phyloP scores from a whole-genome alignment of 1,284 basidiomycete species.

The Cryptococcus deneoformans region DNA sequence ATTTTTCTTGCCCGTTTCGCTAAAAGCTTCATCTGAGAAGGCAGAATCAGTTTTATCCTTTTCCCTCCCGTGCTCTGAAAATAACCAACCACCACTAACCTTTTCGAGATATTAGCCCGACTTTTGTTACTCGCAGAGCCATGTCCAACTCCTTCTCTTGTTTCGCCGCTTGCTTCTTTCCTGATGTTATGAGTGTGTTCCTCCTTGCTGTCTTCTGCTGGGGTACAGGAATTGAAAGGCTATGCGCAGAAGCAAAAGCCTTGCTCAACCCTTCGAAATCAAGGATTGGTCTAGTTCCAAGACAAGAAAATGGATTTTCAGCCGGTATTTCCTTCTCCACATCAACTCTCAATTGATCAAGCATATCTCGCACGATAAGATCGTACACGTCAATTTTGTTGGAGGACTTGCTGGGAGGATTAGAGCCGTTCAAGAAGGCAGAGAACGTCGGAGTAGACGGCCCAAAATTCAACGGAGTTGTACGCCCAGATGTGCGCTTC shows the following conservation, averaged over 20 bases:
- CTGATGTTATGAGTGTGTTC: conserved; percentile 7
- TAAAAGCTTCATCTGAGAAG: conserved; percentile 59
- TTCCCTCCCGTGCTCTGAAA: not conserved
- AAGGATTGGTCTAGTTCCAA: conserved; percentile 68
- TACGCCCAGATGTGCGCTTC: conserved; percentile 54
- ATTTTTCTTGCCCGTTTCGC: conserved; percentile 71
- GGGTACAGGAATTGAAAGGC: conserved; percentile 10
- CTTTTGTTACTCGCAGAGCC: conserved; percentile 73
- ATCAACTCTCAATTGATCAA: conserved; percentile 73
- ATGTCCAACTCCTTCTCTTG: conserved; percentile 13
- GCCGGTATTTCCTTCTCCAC: conserved; percentile 63
- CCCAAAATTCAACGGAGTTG: conserved; percentile 50
- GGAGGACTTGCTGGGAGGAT: conserved; percentile 49
- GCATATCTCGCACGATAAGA: conserved; percentile 73
- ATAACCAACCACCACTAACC: conserved; percentile 35
- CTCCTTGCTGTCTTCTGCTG: conserved; percentile 1
- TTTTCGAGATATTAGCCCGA: conserved; percentile 78
- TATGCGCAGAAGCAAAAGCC: conserved; percentile 65
- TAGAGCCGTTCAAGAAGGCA: conserved; percentile 2
- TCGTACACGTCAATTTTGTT: conserved; percentile 85
- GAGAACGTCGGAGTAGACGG: conserved; percentile 19
- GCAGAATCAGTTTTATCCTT: conserved; percentile 6
- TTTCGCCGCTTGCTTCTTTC: conserved; percentile 1
- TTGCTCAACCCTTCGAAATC: conserved; percentile 65
- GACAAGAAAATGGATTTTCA: conserved; percentile 70